Conservation (phyloP, 2,329 filamentous ascomycete genomes). For the Nemania sp. region DNA sequence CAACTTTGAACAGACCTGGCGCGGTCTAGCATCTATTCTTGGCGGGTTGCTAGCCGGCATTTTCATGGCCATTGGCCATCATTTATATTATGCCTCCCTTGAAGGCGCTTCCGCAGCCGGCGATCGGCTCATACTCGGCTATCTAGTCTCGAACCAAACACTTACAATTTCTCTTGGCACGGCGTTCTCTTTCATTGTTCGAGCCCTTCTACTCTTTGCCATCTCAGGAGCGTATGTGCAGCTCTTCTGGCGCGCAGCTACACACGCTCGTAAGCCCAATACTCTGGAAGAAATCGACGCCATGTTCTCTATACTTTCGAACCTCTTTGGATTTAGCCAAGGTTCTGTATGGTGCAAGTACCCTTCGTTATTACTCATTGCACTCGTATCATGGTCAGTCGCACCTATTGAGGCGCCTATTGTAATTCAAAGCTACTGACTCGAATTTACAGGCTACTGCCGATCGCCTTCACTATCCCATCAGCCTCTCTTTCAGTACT, state of each 20-base stretch:
- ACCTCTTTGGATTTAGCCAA: not conserved
- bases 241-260: conserved; percentile 10
- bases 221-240: conserved; percentile 9
- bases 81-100: conserved; percentile 17
- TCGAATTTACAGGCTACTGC: not conserved
- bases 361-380: not conserved
- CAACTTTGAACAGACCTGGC: not conserved
- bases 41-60: not conserved
- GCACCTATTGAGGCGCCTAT: not conserved
- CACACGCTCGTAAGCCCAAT: not conserved
- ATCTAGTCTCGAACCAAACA: not conserved
- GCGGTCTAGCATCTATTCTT: not conserved
- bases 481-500: not conserved
- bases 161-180: conserved; percentile 9
- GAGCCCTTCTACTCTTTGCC: conserved; percentile 2
- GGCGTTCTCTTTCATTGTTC: conserved; percentile 14
- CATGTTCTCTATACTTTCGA: conserved; percentile 7
- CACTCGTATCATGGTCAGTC: conserved; percentile 3
- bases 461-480: conserved; percentile 14
- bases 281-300: conserved; percentile 12
- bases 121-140: not conserved
- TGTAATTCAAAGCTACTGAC: not conserved
- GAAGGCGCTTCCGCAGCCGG: not conserved
- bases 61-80: not conserved
- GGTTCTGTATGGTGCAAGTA: conserved; percentile 11